Base-by-base conservation (phyloP, 352 stramenopile genomes). In the Pythium brachiatum region DNA sequence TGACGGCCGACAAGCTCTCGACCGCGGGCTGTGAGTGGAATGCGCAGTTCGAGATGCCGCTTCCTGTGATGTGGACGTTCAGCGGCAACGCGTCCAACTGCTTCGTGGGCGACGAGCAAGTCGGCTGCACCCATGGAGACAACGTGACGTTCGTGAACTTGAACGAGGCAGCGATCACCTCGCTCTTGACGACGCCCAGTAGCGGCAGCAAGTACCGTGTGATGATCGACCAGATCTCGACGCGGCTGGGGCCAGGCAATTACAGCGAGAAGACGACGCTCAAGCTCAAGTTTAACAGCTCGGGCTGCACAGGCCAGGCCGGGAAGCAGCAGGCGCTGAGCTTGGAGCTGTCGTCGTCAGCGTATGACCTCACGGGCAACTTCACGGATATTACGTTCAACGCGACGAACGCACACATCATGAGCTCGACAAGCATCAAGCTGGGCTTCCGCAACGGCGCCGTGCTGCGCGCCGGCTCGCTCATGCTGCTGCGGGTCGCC, bases 401-500 rank as follows among this genome's bases (percentile, higher is more conserved):
- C n/a, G 84, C 82, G 6, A 68, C 73, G 0, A 66, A 83, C 32
- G 43, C 66, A 6, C 62, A 72, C 29, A 81, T 91, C 48, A 73
- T 89, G 70, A 77, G 60, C 57, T 60, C 60, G 0, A 91, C 84
- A 2, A 66, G 69, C 1, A 64, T 93, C 53, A 75, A 71, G n/a
- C 65, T 93, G 8, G 76, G 53, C 44, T 89, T 91, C 25, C 64
- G 52, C 2, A 93, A 76, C 57, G 84, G 84, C 2, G 82, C 81
- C 0, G 70, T 89, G 38, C 62, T 93, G 2, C 75, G 65, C 53
- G 73, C 79, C 11, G 79, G 79, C 0, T 74, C 68, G 1, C 86
- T 90, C 59, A 80, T 93, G 64, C 62, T 93, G 32, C 64, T 93
- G 25, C 82, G 84, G 34, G 84, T 93, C 0, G 79, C 80, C 7